Evolutionary conservation across 2,329 filamentous ascomycete species (phyloP), one percentile per base, ranked within the genome.

Genomic region (Aureobasidium sp.): DNA sequence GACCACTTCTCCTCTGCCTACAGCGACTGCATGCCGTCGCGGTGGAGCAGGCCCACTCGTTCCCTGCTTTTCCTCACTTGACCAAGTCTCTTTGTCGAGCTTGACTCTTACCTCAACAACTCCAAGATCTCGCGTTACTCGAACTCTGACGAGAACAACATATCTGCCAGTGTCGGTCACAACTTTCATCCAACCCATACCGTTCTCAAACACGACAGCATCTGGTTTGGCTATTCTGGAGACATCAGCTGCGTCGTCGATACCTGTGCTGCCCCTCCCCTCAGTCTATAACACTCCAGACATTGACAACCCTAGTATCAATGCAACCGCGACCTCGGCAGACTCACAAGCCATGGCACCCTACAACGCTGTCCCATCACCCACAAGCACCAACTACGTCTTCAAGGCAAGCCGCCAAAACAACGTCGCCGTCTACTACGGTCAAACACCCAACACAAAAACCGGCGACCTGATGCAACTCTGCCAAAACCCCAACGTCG

Each of bases 381-480:
- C 60, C 9, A 49, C 38, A 40, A 42, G 38, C 33, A 46, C 43
- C 23, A n/a, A 19, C 43, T 69, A 71, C 59, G 61, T 31, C 17
- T 73, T 73, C 64, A 60, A 70, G 58, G 40, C 67, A 1, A 25
- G 60, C 19, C 66, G 69, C 2, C 33, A 51, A 1, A 57, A 64
- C 9, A 73, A 73, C 45, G 55, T 73, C 29, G 71, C 69, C 3
- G 70, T 72, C n/a, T 73, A 73, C 62, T 73, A 68, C 42, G 70
- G 70, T 15, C 65, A 67, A 57, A 65, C 67, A 17, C 35, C 64
- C 1, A 65, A 67, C 47, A 69, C 68, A 15, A 51, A 65, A n/a
- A 64, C 67, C 37, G 65, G 65, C 31, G 58, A 65, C 21, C 67
- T 77, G 25, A 29, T 60, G 27, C 42, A 62, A 27, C 67, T 69